Evolutionary conservation across 306 rosid species (phyloP), one percentile per base, ranked within the genome.

Genomic region (Trifolium subterraneum): DNA sequence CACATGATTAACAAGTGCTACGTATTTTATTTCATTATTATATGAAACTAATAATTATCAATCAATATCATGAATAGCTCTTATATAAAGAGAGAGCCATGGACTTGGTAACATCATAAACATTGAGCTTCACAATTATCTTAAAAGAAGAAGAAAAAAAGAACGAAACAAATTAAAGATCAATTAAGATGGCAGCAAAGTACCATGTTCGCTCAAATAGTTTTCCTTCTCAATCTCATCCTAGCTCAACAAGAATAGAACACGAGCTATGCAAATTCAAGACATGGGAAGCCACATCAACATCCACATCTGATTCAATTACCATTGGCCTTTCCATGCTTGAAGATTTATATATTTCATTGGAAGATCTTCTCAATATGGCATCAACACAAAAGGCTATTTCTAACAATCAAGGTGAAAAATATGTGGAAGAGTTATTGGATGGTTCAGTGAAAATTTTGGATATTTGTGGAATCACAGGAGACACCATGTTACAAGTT

Each of bases 141-240:
- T 61, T 12, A 3, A 1, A 52, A 11, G 15, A 18, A 19, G n/a
- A n/a, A n/a, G n/a, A 39, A 5, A 38, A 36, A 14, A 51, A n/a
- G 1, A 35, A 31, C 16, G 36, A 14, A 19, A 88, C 25, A 22
- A 22, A 22, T 22, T 22, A 22, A 22, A 22, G 25, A 22, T 22
- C 25, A 22, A 22, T 22, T 22, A 22, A 22, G 25, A 22, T 88
- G 93, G 88, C 84, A 41, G 19, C 51, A 64, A 85, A 66, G 25
- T 10, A 45, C 73, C 84, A 79, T 18, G 76, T 78, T 61, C 83
- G 96, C 15, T 93, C 88, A 20, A 76, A 86, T 1, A 89, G 98
- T 82, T 71, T 89, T 8, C 96, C 98, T 70, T 67, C 86, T 66
- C 83, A 77, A 68, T 85, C 96, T 44, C 98, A 85, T 79, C 92